Base-by-base conservation (phyloP, 179 eudicot genomes). In the Dionaea muscipula region DNA sequence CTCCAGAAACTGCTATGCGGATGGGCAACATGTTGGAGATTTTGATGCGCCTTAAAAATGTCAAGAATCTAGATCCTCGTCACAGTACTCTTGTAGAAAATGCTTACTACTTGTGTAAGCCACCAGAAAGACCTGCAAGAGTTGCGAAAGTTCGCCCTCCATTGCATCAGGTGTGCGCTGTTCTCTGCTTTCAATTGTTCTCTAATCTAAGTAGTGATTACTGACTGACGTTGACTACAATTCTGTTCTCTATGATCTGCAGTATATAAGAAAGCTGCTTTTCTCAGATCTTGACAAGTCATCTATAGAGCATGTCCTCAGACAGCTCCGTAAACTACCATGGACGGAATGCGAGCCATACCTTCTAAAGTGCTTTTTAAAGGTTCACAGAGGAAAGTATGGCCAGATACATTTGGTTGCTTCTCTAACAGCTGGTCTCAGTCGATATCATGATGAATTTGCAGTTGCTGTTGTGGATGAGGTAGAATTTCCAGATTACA, bases 21-120 rank as follows among this genome's bases (percentile, higher is more conserved):
- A 91, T 91, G 98, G 77, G 79, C 25, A 91, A 86, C 78, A 91
- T 91, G 98, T 65, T 91, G 80, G 98, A 91, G 76, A 91, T 87
- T 66, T 66, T 91, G 59, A 91, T 84, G 98, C 94, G 98, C 47
- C 64, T 91, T 68, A 91, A 87, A 77, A 91, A 91, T 74, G 98
- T 91, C 4, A 91, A 86, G 70, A 91, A 91, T 77, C 63, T 91
- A 78, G 98, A 91, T 79, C 95, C 95, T 70, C 98, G 94, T 67
- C 98, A 91, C 58, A 86, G 95, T 59, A 91, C 98, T 26, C 84
- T 91, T 18, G 98, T 87, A 28, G 98, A 91, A 77, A 91, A 91
- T 84, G 98, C 98, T 64, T 91, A 91, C 68, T 91, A 91, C 73
- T 53, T 91, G 40, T 91, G 98, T 68, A 91, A 91, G 70, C 95